Conservation (phyloP, 495 filamentous ascomycete species). For the Aspergillus nidulans region DNA sequence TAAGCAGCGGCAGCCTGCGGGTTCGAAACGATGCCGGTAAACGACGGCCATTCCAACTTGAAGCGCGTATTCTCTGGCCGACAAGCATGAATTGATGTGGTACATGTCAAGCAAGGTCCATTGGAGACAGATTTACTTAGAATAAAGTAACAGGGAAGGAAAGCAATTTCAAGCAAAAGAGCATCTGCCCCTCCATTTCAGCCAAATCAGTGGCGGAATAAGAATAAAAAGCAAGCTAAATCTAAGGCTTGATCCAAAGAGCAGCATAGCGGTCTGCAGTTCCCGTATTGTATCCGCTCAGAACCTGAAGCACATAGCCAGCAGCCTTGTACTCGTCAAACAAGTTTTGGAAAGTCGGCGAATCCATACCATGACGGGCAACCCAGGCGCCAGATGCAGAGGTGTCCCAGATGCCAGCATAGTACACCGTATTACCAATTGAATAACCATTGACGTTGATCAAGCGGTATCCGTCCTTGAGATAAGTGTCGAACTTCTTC, state of each 20-base stretch:
- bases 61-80: too few relatives aligned
- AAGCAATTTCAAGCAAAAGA: too few relatives aligned
- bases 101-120: too few relatives aligned
- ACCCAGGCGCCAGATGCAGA: slow-evolving; percentile 15
- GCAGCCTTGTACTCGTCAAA: slow-evolving; percentile 14
- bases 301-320: slow-evolving; percentile 16
- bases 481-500: slow-evolving; percentile 14
- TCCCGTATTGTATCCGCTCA: slow-evolving; percentile 17
- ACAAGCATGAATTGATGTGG: too few relatives aligned
- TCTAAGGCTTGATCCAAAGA: slow-evolving; percentile 20
- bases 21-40: too few relatives aligned
- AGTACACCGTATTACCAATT: slow-evolving; percentile 9
- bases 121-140: too few relatives aligned
- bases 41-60: too few relatives aligned
- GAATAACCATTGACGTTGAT: slow-evolving; percentile 19
- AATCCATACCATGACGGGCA: slow-evolving; percentile 19
- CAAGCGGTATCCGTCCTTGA: slow-evolving; percentile 17
- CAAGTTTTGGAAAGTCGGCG: slow-evolving; percentile 14
- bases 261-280: slow-evolving; percentile 18
- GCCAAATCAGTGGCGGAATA: too few relatives aligned
- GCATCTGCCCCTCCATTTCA: too few relatives aligned
- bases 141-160: too few relatives aligned
- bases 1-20: too few relatives aligned
- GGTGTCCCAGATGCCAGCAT: slow-evolving; percentile 21
- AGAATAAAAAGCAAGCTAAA: too few relatives aligned